Base-by-base conservation (phyloP, 345 rosid species). In the Sonneratia alba region DNA sequence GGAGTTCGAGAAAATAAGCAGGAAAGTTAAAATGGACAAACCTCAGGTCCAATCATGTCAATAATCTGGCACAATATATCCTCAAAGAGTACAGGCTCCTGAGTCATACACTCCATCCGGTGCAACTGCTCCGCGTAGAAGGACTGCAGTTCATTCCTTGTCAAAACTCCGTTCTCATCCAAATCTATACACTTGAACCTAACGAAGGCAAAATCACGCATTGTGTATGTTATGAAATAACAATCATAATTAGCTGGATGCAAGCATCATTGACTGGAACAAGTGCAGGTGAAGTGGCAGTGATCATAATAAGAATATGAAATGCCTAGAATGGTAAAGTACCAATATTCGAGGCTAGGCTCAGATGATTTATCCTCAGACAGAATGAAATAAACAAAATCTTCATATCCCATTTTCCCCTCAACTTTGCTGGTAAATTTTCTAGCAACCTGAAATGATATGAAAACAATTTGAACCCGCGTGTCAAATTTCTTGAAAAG, bases 271-370 rank as follows among this genome's bases (percentile, higher is more conserved):
- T 3, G 4, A 34, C 13, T 27, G 19, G 1, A 10, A 27, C 18
- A 34, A 62, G 38, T 24, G 22, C 24, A 53, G 38, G 7, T 11
- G 16, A 27, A 10, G 38, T 34, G 12, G 6, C 9, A 62, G 38
- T 11, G 63, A 57, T 57, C 34, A n/a, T 3, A 57, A 57, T 57
- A 57, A 57, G 34, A 56, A 57, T 22, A 32, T 57, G 32, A 57
- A 57, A 9, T 7, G 34, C 34, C 34, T 12, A 45, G 24, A 53
- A 47, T 9, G 51, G 45, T 40, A 55, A 53, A 74, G 68, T 80
- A 91, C 98, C 98, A 93, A 80, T 89, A 93, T 81, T 93, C 98
- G 64, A 93, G 98, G 82, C 98, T 89, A 72, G 94, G 96, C 77
- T 84, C 90, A 19, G 98, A 89, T 78, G 97, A 88, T 81, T 93